A percentile compares a stretch with the other conserved stretches of the same genome.
Conservation (phyloP, 306 rosid species). For the Malus asiatica region DNA sequence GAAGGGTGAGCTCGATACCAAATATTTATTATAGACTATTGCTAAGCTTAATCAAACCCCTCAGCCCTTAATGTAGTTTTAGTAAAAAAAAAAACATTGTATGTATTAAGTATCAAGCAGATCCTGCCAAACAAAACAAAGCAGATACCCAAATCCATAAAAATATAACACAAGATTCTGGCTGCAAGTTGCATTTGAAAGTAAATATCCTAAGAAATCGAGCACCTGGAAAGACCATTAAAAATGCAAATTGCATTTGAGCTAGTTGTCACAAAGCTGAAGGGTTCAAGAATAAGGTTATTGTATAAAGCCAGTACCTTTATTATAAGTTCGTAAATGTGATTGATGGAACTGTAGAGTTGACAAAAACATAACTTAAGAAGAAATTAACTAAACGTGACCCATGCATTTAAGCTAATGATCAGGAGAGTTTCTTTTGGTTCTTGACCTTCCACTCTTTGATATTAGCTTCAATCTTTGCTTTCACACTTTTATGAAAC, state of each 20-base stretch:
- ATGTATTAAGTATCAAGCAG: too few relatives aligned
- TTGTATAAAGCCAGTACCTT: not conserved
- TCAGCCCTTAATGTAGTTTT: too few relatives aligned
- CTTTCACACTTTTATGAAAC: slow-evolving; percentile 44
- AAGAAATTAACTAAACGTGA: not conserved
- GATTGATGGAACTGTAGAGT: too few relatives aligned
- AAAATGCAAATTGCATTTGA: not conserved
- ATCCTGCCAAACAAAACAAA: too few relatives aligned
- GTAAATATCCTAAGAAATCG: not conserved
- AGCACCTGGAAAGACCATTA: not conserved
- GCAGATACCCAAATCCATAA: too few relatives aligned
- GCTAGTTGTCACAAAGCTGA: not conserved
- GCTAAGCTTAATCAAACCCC: too few relatives aligned
- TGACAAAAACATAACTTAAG: too few relatives aligned
- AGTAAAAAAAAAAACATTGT: too few relatives aligned
- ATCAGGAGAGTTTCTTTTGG: slow-evolving; percentile 36
- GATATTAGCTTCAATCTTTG: slow-evolving; percentile 43
- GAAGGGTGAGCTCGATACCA: too few relatives aligned
- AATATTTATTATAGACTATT: too few relatives aligned
- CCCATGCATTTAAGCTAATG: slow-evolving; percentile 8
- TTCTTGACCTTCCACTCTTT: slow-evolving; percentile 48
- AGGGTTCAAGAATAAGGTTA: not conserved
- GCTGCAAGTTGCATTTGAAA: not conserved
- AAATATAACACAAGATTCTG: too few relatives aligned
- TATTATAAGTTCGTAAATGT: too few relatives aligned